Evolutionary conservation across 108 stramenopile species (phyloP).

Genomic region (Pinguiococcus pyrenoidosus): DNA sequence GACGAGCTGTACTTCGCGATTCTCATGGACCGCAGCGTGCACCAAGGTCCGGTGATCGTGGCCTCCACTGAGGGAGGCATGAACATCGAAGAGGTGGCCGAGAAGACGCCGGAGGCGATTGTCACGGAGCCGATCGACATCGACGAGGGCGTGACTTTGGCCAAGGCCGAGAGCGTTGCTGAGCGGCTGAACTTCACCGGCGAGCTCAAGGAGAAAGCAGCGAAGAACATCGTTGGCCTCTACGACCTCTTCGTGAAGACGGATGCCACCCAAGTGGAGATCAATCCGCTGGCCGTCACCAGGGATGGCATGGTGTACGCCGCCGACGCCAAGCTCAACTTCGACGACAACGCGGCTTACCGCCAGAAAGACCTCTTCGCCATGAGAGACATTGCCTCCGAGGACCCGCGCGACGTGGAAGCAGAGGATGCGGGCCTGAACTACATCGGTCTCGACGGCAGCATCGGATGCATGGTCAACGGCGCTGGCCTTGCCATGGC

Average conservation of each 20-base stretch:
- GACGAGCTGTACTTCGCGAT: slow-evolving; percentile 65
- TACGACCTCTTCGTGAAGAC: slow-evolving; percentile 57
- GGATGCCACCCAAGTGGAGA: slow-evolving; percentile 80
- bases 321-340: slow-evolving; percentile 77
- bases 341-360: slow-evolving; percentile 75
- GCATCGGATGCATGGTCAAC: slow-evolving; percentile 96
- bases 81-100: slow-evolving; percentile 69
- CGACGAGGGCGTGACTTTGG: slow-evolving; percentile 49
- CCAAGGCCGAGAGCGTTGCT: slow-evolving; percentile 36
- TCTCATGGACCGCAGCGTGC: slow-evolving; percentile 56
- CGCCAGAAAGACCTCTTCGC: slow-evolving; percentile 61
- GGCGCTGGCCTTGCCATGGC: slow-evolving; percentile 89
- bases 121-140: slow-evolving; percentile 63
- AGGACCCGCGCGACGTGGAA: slow-evolving; percentile 71
- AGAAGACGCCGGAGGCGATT: slow-evolving; percentile 54
- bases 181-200: too few relatives aligned
- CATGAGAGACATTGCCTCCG: slow-evolving; percentile 42
- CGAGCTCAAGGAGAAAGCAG: too few relatives aligned
- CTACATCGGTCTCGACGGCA: slow-evolving; percentile 92
- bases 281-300: slow-evolving; percentile 76
- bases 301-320: slow-evolving; percentile 54
- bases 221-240: too few relatives aligned
- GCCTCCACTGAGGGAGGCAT: slow-evolving; percentile 61
- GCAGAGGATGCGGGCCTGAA: slow-evolving; percentile 52
- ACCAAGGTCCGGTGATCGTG: slow-evolving; percentile 57